Conservation (phyloP, 306 rosid species). For the Hippophae gyantsensis region DNA sequence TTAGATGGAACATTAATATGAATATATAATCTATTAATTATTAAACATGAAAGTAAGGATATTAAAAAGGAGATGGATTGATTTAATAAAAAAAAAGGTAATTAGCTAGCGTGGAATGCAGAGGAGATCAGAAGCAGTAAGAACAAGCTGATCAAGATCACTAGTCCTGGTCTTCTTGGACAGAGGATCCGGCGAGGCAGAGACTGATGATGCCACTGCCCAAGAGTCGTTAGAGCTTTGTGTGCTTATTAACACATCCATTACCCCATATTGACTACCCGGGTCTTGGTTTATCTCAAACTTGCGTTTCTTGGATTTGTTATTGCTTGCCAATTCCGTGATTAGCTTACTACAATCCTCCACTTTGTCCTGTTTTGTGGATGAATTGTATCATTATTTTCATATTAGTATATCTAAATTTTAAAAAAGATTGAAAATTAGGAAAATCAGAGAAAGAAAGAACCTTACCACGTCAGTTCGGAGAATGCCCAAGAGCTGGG, state of each 20-base stretch:
- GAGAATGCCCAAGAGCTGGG: conserved; percentile 63
- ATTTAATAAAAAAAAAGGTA: too few relatives aligned
- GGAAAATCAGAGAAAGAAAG: not conserved
- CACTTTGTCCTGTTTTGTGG: conserved; percentile 58
- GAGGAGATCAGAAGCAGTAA: conserved; percentile 52
- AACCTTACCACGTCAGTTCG: conserved; percentile 54
- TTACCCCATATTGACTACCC: conserved; percentile 71
- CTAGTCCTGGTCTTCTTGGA: conserved; percentile 61
- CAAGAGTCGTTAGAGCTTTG: conserved; percentile 82
- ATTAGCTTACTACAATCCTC: conserved; percentile 56
- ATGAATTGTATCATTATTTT: not conserved
- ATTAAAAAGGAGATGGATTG: too few relatives aligned
- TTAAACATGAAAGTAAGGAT: too few relatives aligned
- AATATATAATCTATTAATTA: too few relatives aligned
- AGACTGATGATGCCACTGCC: conserved; percentile 45
- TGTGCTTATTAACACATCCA: conserved; percentile 55
- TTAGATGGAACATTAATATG: too few relatives aligned
- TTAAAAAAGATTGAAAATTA: not conserved
- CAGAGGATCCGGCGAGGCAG: conserved; percentile 37
- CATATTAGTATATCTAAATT: not conserved
- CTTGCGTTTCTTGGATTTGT: conserved; percentile 37
- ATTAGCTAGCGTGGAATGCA: not conserved
- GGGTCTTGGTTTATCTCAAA: conserved; percentile 42
- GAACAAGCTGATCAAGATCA: conserved; percentile 40
- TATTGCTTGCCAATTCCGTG: conserved; percentile 16